A percentile compares a stretch with the other conserved stretches of the same genome.
These are phyloP conservation scores for Macrocystidia cucumis DNA, from an alignment of 1,284 basidiomycete species.

Conservation along the genomic window DNA sequence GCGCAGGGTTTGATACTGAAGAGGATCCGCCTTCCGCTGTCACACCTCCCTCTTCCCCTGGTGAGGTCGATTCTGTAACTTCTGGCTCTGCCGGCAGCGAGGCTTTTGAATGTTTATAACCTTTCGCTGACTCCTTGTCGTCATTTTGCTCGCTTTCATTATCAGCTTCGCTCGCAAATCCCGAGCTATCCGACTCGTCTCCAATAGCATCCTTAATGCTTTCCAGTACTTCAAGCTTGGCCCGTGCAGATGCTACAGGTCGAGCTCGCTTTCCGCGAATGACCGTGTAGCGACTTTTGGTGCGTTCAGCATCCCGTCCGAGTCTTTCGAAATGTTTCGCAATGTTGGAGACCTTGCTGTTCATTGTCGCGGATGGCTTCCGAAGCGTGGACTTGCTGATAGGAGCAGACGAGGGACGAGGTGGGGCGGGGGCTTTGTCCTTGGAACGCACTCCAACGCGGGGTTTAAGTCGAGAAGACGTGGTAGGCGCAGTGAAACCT, in stretches of 20 bases:
- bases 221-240: conserved; percentile 86
- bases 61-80: conserved; percentile 16
- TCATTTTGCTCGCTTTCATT: conserved; percentile 79
- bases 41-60: conserved; percentile 17
- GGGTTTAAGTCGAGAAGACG: conserved; percentile 30
- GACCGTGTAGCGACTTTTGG: conserved; percentile 64
- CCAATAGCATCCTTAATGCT: conserved; percentile 90
- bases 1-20: conserved; percentile 13
- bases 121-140: conserved; percentile 33
- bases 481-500: conserved; percentile 15
- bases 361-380: conserved; percentile 35
- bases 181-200: conserved; percentile 73
- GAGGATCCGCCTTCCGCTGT: conserved; percentile 17
- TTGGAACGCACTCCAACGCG: conserved; percentile 35
- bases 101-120: too few relatives aligned
- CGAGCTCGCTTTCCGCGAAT: conserved; percentile 88
- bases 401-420: conserved; percentile 33
- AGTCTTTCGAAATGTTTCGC: conserved; percentile 75
- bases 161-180: conserved; percentile 82
- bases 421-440: conserved; percentile 41
- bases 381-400: conserved; percentile 44
- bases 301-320: conserved; percentile 57
- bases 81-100: conserved; percentile 14
- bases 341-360: conserved; percentile 67
- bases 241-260: conserved; percentile 85